A percentile compares a stretch with the other conserved stretches of the same genome.
These are phyloP conservation scores for Globisporangium ultimum DNA, from an alignment of 352 stramenopile species.

Conservation along the genomic window DNA sequence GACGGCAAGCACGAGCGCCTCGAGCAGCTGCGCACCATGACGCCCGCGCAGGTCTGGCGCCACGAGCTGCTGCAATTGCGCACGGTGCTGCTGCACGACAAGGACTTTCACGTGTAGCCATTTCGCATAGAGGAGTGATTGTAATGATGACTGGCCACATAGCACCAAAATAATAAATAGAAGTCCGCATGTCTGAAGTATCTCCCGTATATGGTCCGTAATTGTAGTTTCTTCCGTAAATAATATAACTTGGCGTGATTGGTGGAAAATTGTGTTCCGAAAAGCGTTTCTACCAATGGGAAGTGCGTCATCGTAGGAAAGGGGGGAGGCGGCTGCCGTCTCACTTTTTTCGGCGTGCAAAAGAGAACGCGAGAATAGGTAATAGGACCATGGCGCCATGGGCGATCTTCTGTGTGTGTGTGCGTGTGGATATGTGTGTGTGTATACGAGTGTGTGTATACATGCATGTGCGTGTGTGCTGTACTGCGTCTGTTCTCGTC, in stretches of 20 bases:
- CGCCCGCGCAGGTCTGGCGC: slow-evolving; percentile 87
- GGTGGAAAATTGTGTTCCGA: not conserved
- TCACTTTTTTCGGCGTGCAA: not conserved
- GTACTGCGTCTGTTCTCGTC: not conserved
- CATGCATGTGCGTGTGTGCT: not conserved
- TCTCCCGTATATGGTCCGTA: too few species aligned
- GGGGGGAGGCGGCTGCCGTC: not conserved
- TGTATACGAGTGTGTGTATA: not conserved
- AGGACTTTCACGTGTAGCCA: slow-evolving; percentile 44
- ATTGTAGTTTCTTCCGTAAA: not conserved
- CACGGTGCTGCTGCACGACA: slow-evolving; percentile 55
- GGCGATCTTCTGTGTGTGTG: not conserved
- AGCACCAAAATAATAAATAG: not conserved
- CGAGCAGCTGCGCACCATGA: slow-evolving; percentile 81
- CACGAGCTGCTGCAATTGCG: slow-evolving; percentile 57
- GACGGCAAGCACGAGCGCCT: slow-evolving; percentile 87
- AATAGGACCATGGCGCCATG: too few species aligned
- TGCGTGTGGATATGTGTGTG: not conserved
- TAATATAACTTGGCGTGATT: too few species aligned
- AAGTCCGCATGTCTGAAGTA: too few species aligned
- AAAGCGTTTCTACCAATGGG: slow-evolving; percentile 25
- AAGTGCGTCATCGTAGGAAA: not conserved
- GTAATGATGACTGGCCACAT: not conserved
- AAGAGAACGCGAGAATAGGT: not conserved
- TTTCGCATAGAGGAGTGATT: slow-evolving; percentile 18